Conservation (phyloP, 495 filamentous ascomycete genomes). For the Hypoxylon trugodes region DNA sequence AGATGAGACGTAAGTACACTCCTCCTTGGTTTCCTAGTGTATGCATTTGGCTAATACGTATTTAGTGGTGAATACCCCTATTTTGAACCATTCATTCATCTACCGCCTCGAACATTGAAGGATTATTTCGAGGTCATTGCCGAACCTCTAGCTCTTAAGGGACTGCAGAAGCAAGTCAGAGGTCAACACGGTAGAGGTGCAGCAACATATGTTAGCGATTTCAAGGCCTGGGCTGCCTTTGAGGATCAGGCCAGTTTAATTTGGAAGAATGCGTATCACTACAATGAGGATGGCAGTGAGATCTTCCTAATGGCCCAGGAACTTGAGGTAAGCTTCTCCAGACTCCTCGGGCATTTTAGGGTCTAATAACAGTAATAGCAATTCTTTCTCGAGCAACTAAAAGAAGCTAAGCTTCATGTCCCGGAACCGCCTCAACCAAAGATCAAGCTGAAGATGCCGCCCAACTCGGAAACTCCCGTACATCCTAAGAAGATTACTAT, state of each 20-base stretch:
- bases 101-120: constrained; percentile 66
- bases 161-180: constrained; percentile 73
- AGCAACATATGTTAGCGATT: constrained; percentile 71
- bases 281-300: constrained; percentile 88
- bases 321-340: constrained; percentile 67
- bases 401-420: constrained; percentile 70
- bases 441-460: constrained; percentile 75
- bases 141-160: constrained; percentile 74
- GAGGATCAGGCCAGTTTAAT: constrained; percentile 79
- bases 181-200: constrained; percentile 71
- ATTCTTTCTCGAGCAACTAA: constrained; percentile 69
- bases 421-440: constrained; percentile 73
- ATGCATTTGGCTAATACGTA: constrained; percentile 17
- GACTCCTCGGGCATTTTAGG: not conserved
- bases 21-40: too few species aligned
- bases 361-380: constrained; percentile 58
- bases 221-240: constrained; percentile 81
- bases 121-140: constrained; percentile 84
- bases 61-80: constrained; percentile 60
- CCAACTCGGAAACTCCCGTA: constrained; percentile 46
- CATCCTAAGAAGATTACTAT: constrained; percentile 63
- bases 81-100: constrained; percentile 70
- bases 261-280: constrained; percentile 85
- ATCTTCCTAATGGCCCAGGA: constrained; percentile 75
- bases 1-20: constrained; percentile 64